A percentile compares a stretch with the other conserved stretches of the same genome.
These are phyloP conservation scores for Suillus placidus DNA, from an alignment of 768 basidiomycete genomes.

Conservation along the genomic window DNA sequence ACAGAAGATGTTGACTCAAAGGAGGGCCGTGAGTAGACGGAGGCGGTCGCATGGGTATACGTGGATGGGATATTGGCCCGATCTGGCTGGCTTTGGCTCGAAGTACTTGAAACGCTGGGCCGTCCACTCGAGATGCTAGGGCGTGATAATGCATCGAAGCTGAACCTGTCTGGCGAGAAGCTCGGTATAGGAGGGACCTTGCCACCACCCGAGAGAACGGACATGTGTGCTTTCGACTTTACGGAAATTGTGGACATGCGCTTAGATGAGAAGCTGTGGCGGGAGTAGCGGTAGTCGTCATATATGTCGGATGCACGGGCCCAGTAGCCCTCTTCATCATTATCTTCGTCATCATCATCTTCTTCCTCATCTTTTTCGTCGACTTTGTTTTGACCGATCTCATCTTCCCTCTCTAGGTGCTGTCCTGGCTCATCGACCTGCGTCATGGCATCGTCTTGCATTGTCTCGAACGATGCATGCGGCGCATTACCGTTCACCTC, in stretches of 20 bases:
- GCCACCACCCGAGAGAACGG: constrained; percentile 16
- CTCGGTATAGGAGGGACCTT: constrained; percentile 31
- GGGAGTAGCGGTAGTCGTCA: constrained; percentile 77
- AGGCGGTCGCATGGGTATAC: not conserved
- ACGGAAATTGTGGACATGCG: constrained; percentile 22
- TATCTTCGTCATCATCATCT: constrained; percentile 19
- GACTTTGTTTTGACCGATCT: constrained; percentile 17
- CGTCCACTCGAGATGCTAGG: constrained; percentile 6
- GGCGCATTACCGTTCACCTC: not conserved
- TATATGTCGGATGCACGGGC: constrained; percentile 76
- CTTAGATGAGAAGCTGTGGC: constrained; percentile 52
- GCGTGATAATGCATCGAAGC: not conserved
- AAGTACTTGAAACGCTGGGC: constrained; percentile 13
- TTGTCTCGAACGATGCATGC: not conserved
- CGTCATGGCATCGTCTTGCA: not conserved
- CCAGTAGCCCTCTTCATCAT: constrained; percentile 50
- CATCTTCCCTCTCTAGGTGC: constrained; percentile 3
- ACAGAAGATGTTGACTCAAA: constrained; percentile 24
- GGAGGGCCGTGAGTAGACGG: constrained; percentile 25
- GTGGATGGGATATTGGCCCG: constrained; percentile 5
- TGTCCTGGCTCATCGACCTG: constrained; percentile 1
- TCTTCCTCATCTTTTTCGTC: constrained; percentile 27
- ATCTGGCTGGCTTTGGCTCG: not conserved
- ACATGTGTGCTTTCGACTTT: constrained; percentile 31
- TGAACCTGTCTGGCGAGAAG: constrained; percentile 20